Evolutionary conservation across 805 yeast genomes (phyloP).

Genomic region (Myxozyma neotropica): DNA sequence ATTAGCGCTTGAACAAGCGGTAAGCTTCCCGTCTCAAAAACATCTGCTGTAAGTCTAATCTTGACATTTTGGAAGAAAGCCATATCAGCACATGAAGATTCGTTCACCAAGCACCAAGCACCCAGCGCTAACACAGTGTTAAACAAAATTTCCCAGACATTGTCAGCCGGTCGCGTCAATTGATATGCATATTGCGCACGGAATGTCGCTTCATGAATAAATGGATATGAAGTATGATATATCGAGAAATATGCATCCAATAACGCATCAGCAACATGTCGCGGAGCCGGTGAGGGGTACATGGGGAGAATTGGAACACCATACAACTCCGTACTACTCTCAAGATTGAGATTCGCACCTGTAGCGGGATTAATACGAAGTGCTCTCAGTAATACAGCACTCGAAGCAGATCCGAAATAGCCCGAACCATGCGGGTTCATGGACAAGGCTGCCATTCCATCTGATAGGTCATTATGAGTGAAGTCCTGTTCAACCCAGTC

Average conservation of each 20-base stretch:
- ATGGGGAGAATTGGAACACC: slow-evolving; percentile 27
- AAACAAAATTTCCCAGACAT: slow-evolving; percentile 56
- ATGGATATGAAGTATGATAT: slow-evolving; percentile 65
- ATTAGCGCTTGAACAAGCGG: slow-evolving; percentile 57
- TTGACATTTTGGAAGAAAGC: slow-evolving; percentile 60
- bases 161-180: slow-evolving; percentile 48
- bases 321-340: slow-evolving; percentile 16
- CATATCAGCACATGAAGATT: slow-evolving; percentile 53
- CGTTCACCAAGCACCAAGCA: slow-evolving; percentile 65
- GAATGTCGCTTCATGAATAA: slow-evolving; percentile 58
- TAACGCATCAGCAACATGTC: slow-evolving; percentile 42
- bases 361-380: slow-evolving; percentile 45
- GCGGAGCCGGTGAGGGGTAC: slow-evolving; percentile 28
- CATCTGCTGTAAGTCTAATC: slow-evolving; percentile 48
- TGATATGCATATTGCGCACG: slow-evolving; percentile 51
- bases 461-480: slow-evolving; percentile 42
- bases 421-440: slow-evolving; percentile 58
- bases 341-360: slow-evolving; percentile 34
- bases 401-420: slow-evolving; percentile 66
- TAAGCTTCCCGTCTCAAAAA: slow-evolving; percentile 63
- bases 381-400: slow-evolving; percentile 57
- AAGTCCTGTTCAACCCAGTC: slow-evolving; percentile 62
- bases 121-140: slow-evolving; percentile 68
- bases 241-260: slow-evolving; percentile 57
- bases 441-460: slow-evolving; percentile 69